Base-by-base conservation (phyloP, 345 rosid genomes). In the Salix purpurea region DNA sequence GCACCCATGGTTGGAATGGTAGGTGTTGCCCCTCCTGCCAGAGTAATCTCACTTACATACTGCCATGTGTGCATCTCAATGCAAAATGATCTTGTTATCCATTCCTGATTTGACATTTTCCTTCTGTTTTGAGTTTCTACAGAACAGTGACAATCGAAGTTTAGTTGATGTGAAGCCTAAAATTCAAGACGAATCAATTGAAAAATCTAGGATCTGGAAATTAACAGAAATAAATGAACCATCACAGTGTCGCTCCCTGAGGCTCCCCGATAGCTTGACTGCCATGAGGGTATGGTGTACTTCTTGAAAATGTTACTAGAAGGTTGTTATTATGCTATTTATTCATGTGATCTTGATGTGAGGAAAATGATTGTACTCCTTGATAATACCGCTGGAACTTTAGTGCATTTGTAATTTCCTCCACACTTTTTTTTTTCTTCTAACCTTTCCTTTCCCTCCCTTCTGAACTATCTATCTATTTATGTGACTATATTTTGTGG, bases 211-310 rank as follows among this genome's bases (percentile, higher is more conserved):
- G 79, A 86, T 84, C 69, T 89, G 96, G 93, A 88, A 90, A 79
- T 79, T 78, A 68, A 92, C 87, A 72, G 98, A 92, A 87, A 91
- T 94, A 71, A 90, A 81, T 80, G 93, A 94, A 80, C 83, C 88
- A 77, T 85, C 90, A 26, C 97, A 89, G 74, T 90, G 95, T 71
- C 89, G 85, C 40, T 88, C 98, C 65, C 65, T 88, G 74, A 94
- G 91, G 85, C 94, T 94, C 5, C 85, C 89, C 54, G 92, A 92
- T 76, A 84, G 69, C 83, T 77, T 81, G 71, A 72, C 88, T 14
- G 86, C 92, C 71, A 82, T 61, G 78, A 89, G 87, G 94, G 98
- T 94, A 87, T 76, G 69, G 1, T 67, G 39, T 42, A 24, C 69
- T 75, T 21, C 56, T 67, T 37, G 44, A 66, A 54, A 58, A 58